Evolutionary conservation across 2,329 filamentous ascomycete species (phyloP), one percentile per base, ranked within the genome.

Genomic region (Drechmeria coniospora): DNA sequence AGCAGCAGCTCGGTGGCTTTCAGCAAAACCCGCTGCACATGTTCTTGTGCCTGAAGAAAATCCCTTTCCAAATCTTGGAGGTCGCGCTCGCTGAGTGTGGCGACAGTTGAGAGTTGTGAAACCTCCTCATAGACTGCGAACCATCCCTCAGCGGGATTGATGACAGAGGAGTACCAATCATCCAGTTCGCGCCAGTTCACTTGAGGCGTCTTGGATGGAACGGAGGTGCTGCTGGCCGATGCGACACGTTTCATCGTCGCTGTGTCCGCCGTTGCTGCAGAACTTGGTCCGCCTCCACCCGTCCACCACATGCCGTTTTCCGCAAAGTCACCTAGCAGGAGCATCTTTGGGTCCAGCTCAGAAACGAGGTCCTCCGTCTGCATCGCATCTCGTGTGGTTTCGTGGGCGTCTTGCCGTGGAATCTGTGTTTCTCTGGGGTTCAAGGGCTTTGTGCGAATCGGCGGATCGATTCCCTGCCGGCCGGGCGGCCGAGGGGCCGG

Each of bases 271-370:
- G n/a, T n/a, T n/a, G n/a, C n/a, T n/a, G n/a, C n/a, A n/a, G n/a
- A n/a, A n/a, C n/a, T n/a, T n/a, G n/a, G n/a, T n/a, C n/a, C n/a
- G n/a, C n/a, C 59, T 26, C 64, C 64, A 2, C 76, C 79, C 25
- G 76, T 74, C 79, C 80, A 87, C 81, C 79, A 87, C 6, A 68
- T 69, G 3, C 79, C 80, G 44, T 90, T 90, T 45, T 90, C 81
- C 1, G 75, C 78, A 38, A 86, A 63, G 41, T 86, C 71, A 3
- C 79, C 80, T 2, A 86, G 50, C 6, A 84, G 57, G 13, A 87
- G 56, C 5, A 79, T 66, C 44, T 84, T 90, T 1, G 77, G 69
- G 45, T 90, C 81, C 13, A 84, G 53, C 27, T 80, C 74, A 29
- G 40, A 42, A 12, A 40, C 29, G 18, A 33, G 21, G 14, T 40